Conservation (phyloP, 306 rosid genomes). For the Trifolium subterraneum region DNA sequence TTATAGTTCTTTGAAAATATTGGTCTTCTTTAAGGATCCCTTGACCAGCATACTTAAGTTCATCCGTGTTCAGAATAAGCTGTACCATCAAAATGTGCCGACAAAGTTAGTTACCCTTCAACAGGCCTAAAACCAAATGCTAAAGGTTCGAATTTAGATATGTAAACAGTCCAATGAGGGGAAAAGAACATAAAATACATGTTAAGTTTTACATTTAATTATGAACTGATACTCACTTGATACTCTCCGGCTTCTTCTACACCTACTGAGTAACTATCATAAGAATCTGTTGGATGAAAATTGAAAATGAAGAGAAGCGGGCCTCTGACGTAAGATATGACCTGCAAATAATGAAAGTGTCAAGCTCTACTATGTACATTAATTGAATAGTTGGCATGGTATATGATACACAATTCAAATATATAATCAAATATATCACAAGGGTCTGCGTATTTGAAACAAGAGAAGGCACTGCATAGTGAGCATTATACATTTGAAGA, state of each 20-base stretch:
- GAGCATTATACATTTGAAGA: slow-evolving; percentile 16
- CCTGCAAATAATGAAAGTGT: slow-evolving; percentile 57
- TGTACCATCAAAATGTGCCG: slow-evolving; percentile 48
- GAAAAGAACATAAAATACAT: neutral
- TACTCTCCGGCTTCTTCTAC: slow-evolving; percentile 99
- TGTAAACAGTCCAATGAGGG: neutral
- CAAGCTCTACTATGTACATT: neutral
- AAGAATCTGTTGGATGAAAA: slow-evolving; percentile 86
- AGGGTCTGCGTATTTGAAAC: slow-evolving; percentile 4
- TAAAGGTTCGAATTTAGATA: neutral
- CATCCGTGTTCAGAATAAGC: slow-evolving; percentile 82
- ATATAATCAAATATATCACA: neutral
- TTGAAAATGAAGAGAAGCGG: slow-evolving; percentile 85
- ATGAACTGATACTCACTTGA: slow-evolving; percentile 59
- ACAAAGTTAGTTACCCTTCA: slow-evolving; percentile 36
- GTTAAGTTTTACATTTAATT: slow-evolving; percentile 4
- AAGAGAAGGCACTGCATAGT: slow-evolving; percentile 9
- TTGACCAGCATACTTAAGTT: slow-evolving; percentile 79
- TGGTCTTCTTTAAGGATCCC: slow-evolving; percentile 69
- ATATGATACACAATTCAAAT: too few species aligned
- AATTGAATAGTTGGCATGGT: neutral
- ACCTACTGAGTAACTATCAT: slow-evolving; percentile 67
- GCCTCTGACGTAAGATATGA: slow-evolving; percentile 86
- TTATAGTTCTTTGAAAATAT: slow-evolving; percentile 66
- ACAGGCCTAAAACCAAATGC: slow-evolving; percentile 13